These are phyloP conservation scores for Lophiostoma macrostomum DNA, from an alignment of 495 filamentous ascomycete species.

Conservation along the genomic window DNA sequence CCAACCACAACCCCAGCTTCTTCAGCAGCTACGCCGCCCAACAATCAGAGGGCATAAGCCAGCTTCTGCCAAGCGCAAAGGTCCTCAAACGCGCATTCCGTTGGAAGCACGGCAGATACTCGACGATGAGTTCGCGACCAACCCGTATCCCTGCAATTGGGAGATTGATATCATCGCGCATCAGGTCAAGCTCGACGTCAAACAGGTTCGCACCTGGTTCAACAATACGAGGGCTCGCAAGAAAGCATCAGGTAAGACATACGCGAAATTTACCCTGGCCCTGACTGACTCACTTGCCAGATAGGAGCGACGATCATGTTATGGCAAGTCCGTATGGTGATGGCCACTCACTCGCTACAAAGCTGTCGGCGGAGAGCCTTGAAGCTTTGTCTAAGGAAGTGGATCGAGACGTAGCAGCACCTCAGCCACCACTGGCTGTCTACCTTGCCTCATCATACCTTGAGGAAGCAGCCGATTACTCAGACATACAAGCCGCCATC, in stretches of 20 bases:
- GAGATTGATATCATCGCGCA: conserved; percentile 29
- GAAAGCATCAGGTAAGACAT: conserved; percentile 1
- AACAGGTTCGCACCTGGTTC: conserved; percentile 26
- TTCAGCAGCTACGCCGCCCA: neutral
- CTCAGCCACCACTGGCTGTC: conserved; percentile 12
- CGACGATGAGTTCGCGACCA: conserved; percentile 22
- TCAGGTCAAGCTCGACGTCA: conserved; percentile 16
- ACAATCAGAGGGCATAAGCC: neutral
- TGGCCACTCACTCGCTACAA: conserved; percentile 4
- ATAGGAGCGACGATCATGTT: neutral
- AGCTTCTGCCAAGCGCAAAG: conserved; percentile 14
- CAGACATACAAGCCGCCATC: conserved; percentile 22
- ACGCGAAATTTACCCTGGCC: neutral
- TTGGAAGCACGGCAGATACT: conserved; percentile 15
- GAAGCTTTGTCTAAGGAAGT: conserved; percentile 8
- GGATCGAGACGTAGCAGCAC: neutral
- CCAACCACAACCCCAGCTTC: neutral
- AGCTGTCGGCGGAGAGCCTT: conserved; percentile 20
- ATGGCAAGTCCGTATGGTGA: neutral
- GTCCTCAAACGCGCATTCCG: conserved; percentile 5
- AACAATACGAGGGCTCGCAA: conserved; percentile 29
- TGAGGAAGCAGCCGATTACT: conserved; percentile 12
- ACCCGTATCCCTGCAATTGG: conserved; percentile 26
- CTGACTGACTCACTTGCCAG: neutral
- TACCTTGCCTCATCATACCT: conserved; percentile 20